Conservation (phyloP, 2,329 filamentous ascomycete genomes). For the Coccinonectria pachysandricola region DNA sequence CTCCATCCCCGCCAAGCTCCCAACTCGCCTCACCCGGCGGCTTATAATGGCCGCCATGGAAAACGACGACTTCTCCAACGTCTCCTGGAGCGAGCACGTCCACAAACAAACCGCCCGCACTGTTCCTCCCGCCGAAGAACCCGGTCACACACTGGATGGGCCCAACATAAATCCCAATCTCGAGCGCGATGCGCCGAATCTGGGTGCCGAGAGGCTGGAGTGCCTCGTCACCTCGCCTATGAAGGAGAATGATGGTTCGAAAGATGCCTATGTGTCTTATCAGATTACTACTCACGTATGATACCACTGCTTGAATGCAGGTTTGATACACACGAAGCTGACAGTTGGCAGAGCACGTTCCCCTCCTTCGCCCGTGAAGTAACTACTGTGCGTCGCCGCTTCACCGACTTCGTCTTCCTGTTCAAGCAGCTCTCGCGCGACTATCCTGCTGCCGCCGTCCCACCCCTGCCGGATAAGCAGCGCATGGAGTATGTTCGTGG, state of each 20-base stretch:
- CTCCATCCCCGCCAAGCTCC: neutral
- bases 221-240: conserved; percentile 74
- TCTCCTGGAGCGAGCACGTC: conserved; percentile 63
- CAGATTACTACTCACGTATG: conserved; percentile 78
- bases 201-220: conserved; percentile 67
- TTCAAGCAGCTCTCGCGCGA: conserved; percentile 83
- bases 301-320: conserved; percentile 2
- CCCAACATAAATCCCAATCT: no score
- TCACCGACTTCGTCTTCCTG: conserved; percentile 95
- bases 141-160: conserved; percentile 29
- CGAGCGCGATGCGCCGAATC: conserved; percentile 48
- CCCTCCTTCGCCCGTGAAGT: conserved; percentile 78
- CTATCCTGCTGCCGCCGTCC: conserved; percentile 85
- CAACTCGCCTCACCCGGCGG: neutral
- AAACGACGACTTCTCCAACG: conserved; percentile 67
- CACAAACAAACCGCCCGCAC: conserved; percentile 25
- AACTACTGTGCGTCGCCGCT: conserved; percentile 75
- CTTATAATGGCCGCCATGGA: conserved; percentile 36
- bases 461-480: conserved; percentile 94
- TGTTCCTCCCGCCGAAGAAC: conserved; percentile 16
- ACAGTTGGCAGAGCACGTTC: conserved; percentile 73
- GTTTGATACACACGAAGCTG: no score
- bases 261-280: conserved; percentile 95
- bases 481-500: conserved; percentile 98
- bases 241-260: conserved; percentile 94